These are phyloP conservation scores for Eutypella sp. DNA, from an alignment of 2,329 filamentous ascomycete genomes.

Conservation along the genomic window DNA sequence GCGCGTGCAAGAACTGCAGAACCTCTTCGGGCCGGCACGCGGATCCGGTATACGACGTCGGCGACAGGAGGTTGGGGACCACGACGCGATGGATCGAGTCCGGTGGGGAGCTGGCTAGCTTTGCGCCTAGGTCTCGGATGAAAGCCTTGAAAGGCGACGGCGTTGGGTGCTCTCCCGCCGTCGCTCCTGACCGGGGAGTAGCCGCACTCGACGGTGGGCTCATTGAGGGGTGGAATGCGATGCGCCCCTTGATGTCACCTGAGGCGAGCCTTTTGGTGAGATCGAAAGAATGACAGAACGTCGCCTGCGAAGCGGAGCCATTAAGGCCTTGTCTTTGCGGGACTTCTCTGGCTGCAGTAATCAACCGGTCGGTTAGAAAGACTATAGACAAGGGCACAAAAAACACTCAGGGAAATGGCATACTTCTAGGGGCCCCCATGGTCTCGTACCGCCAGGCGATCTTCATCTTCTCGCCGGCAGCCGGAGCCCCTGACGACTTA, in stretches of 20 bases:
- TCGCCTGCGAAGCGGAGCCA: constrained; percentile 15
- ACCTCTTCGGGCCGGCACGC: constrained; percentile 67
- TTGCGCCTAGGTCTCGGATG: constrained; percentile 51
- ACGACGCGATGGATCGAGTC: constrained; percentile 72
- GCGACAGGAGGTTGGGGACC: constrained; percentile 80
- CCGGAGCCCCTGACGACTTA: constrained; percentile 33
- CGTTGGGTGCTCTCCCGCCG: too few species aligned
- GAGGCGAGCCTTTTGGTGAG: constrained; percentile 58
- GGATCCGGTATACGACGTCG: constrained; percentile 71
- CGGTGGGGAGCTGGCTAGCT: constrained; percentile 51
- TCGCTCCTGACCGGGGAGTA: too few species aligned
- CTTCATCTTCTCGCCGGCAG: constrained; percentile 77
- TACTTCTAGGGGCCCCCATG: constrained; percentile 64
- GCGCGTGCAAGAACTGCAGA: constrained; percentile 73
- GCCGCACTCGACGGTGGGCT: constrained; percentile 11
- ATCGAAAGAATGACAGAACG: constrained; percentile 72
- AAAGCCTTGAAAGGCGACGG: constrained; percentile 59
- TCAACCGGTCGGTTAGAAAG: constrained; percentile 14
- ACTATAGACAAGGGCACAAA: neutral
- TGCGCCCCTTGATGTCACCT: constrained; percentile 43
- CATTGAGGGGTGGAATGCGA: constrained; percentile 45
- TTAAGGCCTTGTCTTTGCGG: constrained; percentile 14
- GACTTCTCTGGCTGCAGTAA: constrained; percentile 19
- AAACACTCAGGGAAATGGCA: constrained; percentile 23
- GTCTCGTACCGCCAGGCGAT: constrained; percentile 97